phyloP scores from a whole-genome alignment of 768 basidiomycete species.

The Leccinellum rugosiceps region DNA sequence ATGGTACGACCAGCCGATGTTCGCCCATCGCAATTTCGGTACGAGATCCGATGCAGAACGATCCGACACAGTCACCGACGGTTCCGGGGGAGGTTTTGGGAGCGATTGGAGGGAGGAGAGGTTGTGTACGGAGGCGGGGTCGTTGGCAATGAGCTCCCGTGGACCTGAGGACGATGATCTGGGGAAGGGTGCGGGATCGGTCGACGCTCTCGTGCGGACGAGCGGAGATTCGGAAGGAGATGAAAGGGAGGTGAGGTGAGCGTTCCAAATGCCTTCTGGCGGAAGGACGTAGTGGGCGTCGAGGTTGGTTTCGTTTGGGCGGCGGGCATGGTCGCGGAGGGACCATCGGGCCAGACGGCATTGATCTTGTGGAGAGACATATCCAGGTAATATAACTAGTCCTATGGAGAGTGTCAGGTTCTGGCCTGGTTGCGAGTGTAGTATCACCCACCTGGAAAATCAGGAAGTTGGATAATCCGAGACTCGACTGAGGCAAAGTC shows the following conservation, averaged over 20 bases:
- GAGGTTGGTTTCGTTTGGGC: constrained; percentile 87
- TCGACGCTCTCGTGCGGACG: constrained; percentile 36
- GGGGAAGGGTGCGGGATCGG: constrained; percentile 7
- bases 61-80: constrained; percentile 59
- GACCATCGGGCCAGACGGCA: constrained; percentile 68
- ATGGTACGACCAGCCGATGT: constrained; percentile 95
- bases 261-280: constrained; percentile 71
- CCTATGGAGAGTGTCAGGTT: constrained; percentile 45
- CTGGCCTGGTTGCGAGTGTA: neutral
- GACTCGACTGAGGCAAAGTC: constrained; percentile 52
- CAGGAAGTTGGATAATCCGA: constrained; percentile 1
- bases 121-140: constrained; percentile 57
- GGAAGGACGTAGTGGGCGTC: constrained; percentile 85
- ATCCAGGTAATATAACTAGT: constrained; percentile 79
- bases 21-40: constrained; percentile 87
- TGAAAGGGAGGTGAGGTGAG: constrained; percentile 38
- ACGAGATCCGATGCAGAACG: constrained; percentile 54
- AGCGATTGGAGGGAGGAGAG: constrained; percentile 49
- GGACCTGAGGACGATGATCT: constrained; percentile 43
- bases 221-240: constrained; percentile 37
- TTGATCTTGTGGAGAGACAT: constrained; percentile 61
- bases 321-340: constrained; percentile 67
- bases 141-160: constrained; percentile 68
- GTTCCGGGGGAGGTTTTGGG: constrained; percentile 60
- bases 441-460: constrained; percentile 40